Evolutionary conservation across 176 grass and related monocot genomes (phyloP), one percentile per base, ranked within the genome.

Genomic region (Aegilops speltoides): DNA sequence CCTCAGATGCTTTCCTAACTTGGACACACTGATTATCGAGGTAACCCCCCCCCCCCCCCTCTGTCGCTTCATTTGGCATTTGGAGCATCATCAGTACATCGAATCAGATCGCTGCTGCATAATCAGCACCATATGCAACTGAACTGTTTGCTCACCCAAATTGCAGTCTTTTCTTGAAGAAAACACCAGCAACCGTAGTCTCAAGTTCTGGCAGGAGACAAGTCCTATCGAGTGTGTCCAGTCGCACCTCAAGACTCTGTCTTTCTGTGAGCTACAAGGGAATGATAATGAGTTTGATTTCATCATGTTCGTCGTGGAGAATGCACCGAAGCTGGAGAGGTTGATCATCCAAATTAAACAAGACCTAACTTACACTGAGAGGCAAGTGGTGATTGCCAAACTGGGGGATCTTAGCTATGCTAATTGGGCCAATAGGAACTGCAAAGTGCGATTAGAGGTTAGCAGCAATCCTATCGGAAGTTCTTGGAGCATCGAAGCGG

Each of bases 1-100:
- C 33, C 88, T 89, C 17, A 85, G 32, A 60, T 85, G 88, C 34
- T 89, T 89, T 65, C 88, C 88, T 25, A 74, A 64, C 12, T 14
- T 81, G 3, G 43, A 81, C 4, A 76, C 45, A 0, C 20, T 89
- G 7, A 59, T 41, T n/a, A 34, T 89, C 19, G 3, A 74, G 88
- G 88, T 89, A 80, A 15, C 41, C 43, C 12, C 12, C 43, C 43
- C 43, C 43, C 11, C 43, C 41, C 15, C 48, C 48, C 5, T 6
- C 15, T 0, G 13, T 1, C 14, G 46, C 46, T 50, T 50, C 46
- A 50, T 50, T 50, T 50, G 46, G 14, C 46, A 50, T 50, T 50
- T 50, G 14, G 48, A 52, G 12, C 14, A 26, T 77, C 73, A 61
- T 61, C 59, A 22, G 20, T 76, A 76, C 45, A 46, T 73, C 25